Percentiles rank a stretch among this genome's conserved stretches.
These are phyloP conservation scores for Condylostoma magnum DNA, from an alignment of 169 alveolate species.

Conservation along the genomic window DNA sequence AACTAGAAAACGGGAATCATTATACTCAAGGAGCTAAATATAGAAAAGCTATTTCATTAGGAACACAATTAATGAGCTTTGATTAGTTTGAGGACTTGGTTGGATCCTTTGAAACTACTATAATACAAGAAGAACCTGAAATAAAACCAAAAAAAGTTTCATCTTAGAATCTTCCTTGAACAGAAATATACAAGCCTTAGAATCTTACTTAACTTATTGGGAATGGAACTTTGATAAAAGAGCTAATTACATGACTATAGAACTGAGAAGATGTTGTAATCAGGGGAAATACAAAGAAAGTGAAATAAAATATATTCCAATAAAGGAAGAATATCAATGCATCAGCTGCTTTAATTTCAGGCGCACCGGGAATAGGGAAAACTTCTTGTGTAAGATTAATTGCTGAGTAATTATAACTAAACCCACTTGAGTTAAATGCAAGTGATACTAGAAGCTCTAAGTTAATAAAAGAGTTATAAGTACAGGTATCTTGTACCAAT, in stretches of 20 bases:
- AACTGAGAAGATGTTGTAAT: constrained; percentile 91
- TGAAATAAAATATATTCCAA: constrained; percentile 52
- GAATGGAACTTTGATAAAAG: constrained; percentile 77
- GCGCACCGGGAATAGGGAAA: constrained; percentile 99
- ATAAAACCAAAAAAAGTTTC: constrained; percentile 44
- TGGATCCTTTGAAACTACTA: constrained; percentile 69
- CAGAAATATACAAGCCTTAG: constrained; percentile 92
- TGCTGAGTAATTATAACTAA: constrained; percentile 86
- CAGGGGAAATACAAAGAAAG: constrained; percentile 63
- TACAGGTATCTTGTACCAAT: background rate
- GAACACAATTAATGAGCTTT: constrained; percentile 16
- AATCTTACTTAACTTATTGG: constrained; percentile 89
- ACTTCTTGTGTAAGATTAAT: constrained; percentile 93
- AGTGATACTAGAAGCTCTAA: constrained; percentile 94
- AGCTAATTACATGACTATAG: constrained; percentile 90
- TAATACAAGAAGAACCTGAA: constrained; percentile 51
- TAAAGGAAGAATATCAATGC: constrained; percentile 91
- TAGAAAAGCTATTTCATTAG: constrained; percentile 41
- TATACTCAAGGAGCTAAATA: constrained; percentile 43
- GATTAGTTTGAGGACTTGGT: constrained; percentile 26
- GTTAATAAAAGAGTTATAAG: constrained; percentile 51
- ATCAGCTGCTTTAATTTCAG: constrained; percentile 92
- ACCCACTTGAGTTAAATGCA: constrained; percentile 95
- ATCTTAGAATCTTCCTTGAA: constrained; percentile 81
- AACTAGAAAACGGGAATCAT: constrained; percentile 41